Conservation (phyloP, 441 rosid genomes). For the Mallotus japonicus region DNA sequence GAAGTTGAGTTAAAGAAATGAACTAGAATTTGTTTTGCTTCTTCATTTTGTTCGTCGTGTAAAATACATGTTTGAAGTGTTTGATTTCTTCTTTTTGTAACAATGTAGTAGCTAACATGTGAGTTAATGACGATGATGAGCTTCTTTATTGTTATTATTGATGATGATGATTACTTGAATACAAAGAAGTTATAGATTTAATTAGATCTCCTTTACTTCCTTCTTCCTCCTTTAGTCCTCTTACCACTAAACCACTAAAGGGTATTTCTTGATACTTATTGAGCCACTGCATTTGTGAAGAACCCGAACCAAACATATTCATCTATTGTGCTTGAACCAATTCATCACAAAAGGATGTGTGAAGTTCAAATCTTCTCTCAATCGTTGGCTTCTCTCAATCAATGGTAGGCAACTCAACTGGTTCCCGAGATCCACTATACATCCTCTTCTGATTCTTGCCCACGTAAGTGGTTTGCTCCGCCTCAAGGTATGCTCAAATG, state of each 20-base stretch:
- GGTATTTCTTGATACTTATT: constrained; percentile 34
- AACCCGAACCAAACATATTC: constrained; percentile 32
- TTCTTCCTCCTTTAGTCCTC: constrained; percentile 36
- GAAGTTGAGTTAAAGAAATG: too few species aligned
- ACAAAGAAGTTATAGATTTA: constrained; percentile 33
- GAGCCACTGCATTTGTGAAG: constrained; percentile 32
- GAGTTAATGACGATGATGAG: constrained; percentile 22
- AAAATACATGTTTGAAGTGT: too few species aligned
- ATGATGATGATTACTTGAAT: constrained; percentile 28
- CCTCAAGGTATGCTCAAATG: too few species aligned
- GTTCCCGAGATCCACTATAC: too few species aligned
- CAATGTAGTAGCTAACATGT: constrained; percentile 78
- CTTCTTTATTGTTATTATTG: constrained; percentile 13
- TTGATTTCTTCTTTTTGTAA: constrained; percentile 76
- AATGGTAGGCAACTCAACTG: too few species aligned
- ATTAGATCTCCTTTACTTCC: constrained; percentile 31
- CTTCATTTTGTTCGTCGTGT: too few species aligned
- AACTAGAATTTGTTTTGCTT: too few species aligned
- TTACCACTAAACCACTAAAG: constrained; percentile 27
- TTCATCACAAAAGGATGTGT: background rate
- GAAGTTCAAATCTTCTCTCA: too few species aligned
- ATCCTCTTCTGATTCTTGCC: too few species aligned
- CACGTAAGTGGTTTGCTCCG: too few species aligned
- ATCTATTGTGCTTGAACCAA: constrained; percentile 8
- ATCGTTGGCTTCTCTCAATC: too few species aligned